Conservation (phyloP, 1,284 basidiomycete species). For the Malassezia slooffiae region DNA sequence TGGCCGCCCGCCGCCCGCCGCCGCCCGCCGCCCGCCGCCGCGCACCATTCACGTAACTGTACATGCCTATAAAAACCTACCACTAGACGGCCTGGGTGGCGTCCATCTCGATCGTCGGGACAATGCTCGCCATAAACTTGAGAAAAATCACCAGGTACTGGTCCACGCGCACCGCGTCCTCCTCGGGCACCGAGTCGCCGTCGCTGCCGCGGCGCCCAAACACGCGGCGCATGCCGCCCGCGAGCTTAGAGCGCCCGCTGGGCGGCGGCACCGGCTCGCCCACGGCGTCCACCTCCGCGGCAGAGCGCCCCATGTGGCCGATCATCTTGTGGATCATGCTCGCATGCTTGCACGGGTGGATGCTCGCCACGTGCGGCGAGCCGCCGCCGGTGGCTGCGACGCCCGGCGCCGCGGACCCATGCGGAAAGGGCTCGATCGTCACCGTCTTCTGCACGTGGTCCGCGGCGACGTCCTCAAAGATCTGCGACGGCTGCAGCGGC, state of each 20-base stretch:
- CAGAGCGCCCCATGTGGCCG: conserved; percentile 62
- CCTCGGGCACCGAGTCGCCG: neutral
- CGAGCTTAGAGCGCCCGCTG: conserved; percentile 56
- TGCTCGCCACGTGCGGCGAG: conserved; percentile 51
- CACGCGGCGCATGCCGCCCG: conserved; percentile 60
- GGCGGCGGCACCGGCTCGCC: too few species aligned
- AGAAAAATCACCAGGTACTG: conserved; percentile 46
- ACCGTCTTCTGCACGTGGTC: conserved; percentile 98
- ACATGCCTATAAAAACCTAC: too few species aligned
- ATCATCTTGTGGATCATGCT: conserved; percentile 99
- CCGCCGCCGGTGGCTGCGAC: conserved; percentile 16
- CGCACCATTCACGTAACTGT: too few species aligned
- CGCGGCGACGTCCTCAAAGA: conserved; percentile 92
- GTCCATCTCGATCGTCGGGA: conserved; percentile 44
- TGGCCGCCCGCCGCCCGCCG: too few species aligned
- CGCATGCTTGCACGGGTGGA: conserved; percentile 97
- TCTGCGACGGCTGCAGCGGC: conserved; percentile 58
- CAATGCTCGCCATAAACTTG: conserved; percentile 44
- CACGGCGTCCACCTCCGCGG: neutral
- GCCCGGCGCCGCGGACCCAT: conserved; percentile 57
- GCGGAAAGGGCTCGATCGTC: conserved; percentile 95
- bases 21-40: too few species aligned
- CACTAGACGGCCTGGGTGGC: conserved; percentile 20
- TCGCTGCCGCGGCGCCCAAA: conserved; percentile 50
- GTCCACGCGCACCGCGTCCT: conserved; percentile 28